Percentiles rank a stretch among this genome's conserved stretches.
Conservation (phyloP, 176 grass and related monocot species). For the Aegilops speltoides region DNA sequence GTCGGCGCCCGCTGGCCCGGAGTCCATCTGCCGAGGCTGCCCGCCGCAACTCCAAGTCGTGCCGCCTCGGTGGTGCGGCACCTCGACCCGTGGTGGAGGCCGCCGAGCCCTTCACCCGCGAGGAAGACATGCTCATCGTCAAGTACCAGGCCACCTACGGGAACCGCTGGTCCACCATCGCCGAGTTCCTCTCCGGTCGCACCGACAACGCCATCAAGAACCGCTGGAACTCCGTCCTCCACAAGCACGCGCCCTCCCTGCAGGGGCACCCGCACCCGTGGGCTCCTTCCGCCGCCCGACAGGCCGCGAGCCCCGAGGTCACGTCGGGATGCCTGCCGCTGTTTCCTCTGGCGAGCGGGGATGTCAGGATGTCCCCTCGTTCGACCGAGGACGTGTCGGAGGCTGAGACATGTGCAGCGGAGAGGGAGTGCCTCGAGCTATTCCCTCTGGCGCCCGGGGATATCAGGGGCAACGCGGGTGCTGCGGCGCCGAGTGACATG, state of each 20-base stretch:
- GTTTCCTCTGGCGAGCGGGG: not conserved
- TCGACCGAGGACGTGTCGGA: not conserved
- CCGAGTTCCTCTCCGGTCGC: constrained; percentile 61
- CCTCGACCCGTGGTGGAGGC: constrained; percentile 26
- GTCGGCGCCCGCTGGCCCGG: too few relatives aligned
- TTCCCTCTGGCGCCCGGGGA: not conserved
- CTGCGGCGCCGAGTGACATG: not conserved
- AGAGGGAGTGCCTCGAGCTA: not conserved
- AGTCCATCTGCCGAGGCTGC: constrained; percentile 43
- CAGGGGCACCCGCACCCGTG: not conserved
- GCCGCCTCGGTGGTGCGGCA: constrained; percentile 73
- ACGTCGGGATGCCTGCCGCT: not conserved
- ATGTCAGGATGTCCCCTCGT: too few relatives aligned
- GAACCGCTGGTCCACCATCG: constrained; percentile 85
- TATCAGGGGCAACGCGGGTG: not conserved
- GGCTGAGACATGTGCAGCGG: not conserved
- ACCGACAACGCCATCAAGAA: constrained; percentile 96
- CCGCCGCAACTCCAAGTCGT: constrained; percentile 55
- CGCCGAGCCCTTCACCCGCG: not conserved
- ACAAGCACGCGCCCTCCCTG: not conserved
- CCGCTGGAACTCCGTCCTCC: constrained; percentile 79
- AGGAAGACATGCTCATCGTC: constrained; percentile 50
- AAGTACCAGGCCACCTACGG: constrained; percentile 13
- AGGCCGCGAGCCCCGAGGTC: not conserved
- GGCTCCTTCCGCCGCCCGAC: not conserved